Evolutionary conservation across 106 monocot species (phyloP), one percentile per base, ranked within the genome.

Genomic region (Dendrobium huoshanense): DNA sequence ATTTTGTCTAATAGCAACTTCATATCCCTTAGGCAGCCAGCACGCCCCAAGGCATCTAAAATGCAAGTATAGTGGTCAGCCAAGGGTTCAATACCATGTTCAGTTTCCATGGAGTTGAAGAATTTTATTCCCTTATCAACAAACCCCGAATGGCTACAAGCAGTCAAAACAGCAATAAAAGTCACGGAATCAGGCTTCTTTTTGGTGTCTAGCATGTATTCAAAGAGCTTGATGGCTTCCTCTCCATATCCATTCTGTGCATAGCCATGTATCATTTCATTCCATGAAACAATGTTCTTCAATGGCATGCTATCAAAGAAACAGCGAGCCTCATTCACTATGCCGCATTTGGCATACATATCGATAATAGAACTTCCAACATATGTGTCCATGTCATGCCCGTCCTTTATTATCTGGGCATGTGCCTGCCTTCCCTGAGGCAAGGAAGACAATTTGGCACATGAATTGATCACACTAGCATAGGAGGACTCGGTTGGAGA

Each of bases 261-360:
- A 64, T 97, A 97, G 0, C 94, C 92, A 82, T 94, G 96, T 83
- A 97, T 94, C 92, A 97, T 94, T 79, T 97, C 96, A 83, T 97
- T 97, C 96, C 96, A 97, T 1, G 94, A 92, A 25, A 97, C 88
- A 41, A 90, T 83, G 72, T 97, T 97, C 74, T 85, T 97, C 24
- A n/a, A 31, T 1, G 85, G 86, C 92, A 94, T 90, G 79, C 13
- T 33, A 75, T 92, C 82, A 41, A 97, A 97, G 49, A 94, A 87
- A 4, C 45, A 1, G 0, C 86, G 80, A 42, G 96, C 94, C n/a
- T 89, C 90, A 48, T 84, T 80, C 5, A 97, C 75, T 10, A 81
- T 48, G 6, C 96, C 96, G 73, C 94, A 97, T 87, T 97, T 97
- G 24, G 90, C 87, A 76, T 97, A 97, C 92, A 94, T 92, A 72